These are phyloP conservation scores for Eucalyptus pumila DNA, from an alignment of 345 rosid species.

Conservation along the genomic window DNA sequence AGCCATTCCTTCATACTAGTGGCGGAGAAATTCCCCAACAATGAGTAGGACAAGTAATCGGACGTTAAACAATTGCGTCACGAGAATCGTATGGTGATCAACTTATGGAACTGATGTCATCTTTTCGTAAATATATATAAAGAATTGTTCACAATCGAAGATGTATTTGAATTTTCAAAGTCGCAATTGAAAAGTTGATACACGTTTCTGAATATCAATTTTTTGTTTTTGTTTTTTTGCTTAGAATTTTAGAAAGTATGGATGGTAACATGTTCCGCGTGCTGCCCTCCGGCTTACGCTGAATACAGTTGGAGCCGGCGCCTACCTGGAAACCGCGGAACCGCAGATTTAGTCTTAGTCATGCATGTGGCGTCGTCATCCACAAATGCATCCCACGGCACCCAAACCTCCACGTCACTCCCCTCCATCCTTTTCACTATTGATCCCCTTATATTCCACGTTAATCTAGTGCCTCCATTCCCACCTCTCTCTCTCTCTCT, in stretches of 20 bases:
- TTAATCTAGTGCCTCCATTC: neutral
- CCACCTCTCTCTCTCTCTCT: neutral
- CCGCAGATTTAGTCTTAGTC: neutral
- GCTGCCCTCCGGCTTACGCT: neutral
- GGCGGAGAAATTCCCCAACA: neutral
- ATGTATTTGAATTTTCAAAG: neutral
- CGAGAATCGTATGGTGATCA: accelerated
- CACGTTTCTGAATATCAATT: neutral
- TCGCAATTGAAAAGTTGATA: neutral
- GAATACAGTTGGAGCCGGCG: neutral
- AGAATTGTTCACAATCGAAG: too few species aligned
- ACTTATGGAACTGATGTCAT: accelerated
- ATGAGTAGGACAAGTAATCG: neutral
- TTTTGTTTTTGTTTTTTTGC: too few species aligned
- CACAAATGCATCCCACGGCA: neutral
- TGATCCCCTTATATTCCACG: neutral
- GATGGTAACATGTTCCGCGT: neutral
- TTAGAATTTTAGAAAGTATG: neutral
- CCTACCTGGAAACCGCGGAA: neutral
- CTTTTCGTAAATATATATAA: too few species aligned
- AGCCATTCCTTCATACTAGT: neutral
- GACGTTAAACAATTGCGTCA: accelerated
- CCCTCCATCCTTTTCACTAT: neutral
- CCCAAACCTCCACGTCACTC: neutral
- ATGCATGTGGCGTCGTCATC: neutral